Conservation (phyloP, 1,139 yeast genomes). For the Scheffersomyces parashehatae region DNA sequence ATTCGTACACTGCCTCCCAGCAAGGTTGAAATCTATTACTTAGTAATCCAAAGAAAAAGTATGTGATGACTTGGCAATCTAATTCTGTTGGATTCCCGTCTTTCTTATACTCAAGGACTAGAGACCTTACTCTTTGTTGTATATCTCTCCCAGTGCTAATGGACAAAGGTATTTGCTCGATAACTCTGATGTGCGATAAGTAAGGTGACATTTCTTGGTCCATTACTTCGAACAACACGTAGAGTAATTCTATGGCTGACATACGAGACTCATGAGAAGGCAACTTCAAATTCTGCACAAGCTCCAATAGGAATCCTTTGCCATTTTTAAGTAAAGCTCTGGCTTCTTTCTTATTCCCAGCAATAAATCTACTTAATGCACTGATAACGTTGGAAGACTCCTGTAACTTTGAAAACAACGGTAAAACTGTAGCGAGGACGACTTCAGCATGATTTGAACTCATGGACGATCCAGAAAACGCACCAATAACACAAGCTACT, state of each 20-base stretch:
- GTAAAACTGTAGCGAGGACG: neutral
- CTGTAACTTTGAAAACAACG: neutral
- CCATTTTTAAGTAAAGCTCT: conserved; percentile 1
- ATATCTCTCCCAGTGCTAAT: conserved; percentile 76
- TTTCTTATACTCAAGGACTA: conserved; percentile 52
- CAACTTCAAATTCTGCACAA: conserved; percentile 38
- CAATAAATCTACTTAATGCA: neutral
- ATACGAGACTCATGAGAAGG: conserved; percentile 52
- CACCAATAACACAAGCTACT: conserved; percentile 13
- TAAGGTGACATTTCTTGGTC: conserved; percentile 33
- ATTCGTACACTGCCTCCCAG: conserved; percentile 75
- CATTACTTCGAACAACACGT: conserved; percentile 25
- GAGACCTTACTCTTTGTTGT: conserved; percentile 63
- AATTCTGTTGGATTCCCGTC: conserved; percentile 31
- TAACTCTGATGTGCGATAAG: conserved; percentile 46
- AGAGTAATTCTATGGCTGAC: conserved; percentile 43
- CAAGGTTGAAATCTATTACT: conserved; percentile 80
- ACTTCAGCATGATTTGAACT: conserved; percentile 3
- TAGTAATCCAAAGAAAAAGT: conserved; percentile 71
- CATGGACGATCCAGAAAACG: conserved; percentile 11
- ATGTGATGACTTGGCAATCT: conserved; percentile 47
- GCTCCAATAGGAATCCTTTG: conserved; percentile 2
- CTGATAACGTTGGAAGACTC: neutral
- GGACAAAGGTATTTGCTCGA: conserved; percentile 74
- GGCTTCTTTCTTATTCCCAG: neutral